A percentile compares a stretch with the other conserved stretches of the same genome.
Evolutionary conservation across 1,284 basidiomycete genomes (phyloP).

Genomic region (Gymnopus androsaceus): DNA sequence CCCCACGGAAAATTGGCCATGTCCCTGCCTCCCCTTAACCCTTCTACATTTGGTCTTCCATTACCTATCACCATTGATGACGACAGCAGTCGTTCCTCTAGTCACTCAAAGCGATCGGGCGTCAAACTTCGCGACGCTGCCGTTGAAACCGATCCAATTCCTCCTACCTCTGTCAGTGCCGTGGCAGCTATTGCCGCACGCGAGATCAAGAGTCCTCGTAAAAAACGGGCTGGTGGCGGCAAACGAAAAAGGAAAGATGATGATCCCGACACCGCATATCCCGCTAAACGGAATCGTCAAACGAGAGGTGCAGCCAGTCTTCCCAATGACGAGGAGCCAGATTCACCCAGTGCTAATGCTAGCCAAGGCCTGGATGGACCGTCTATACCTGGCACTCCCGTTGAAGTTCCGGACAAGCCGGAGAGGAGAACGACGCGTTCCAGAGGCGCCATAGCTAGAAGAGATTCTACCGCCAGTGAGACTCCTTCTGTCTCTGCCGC

Average conservation of each 20-base stretch:
- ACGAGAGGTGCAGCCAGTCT: slow-evolving; percentile 4
- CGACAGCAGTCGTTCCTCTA: slow-evolving; percentile 8
- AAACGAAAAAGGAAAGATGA: slow-evolving; percentile 8
- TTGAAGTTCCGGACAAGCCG: not conserved
- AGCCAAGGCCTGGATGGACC: not conserved
- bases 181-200: slow-evolving; percentile 3
- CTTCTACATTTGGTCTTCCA: slow-evolving; percentile 58
- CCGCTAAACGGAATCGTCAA: slow-evolving; percentile 10
- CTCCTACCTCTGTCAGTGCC: slow-evolving; percentile 2
- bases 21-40: slow-evolving; percentile 67
- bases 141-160: slow-evolving; percentile 12
- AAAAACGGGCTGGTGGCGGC: slow-evolving; percentile 14
- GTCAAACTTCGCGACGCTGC: slow-evolving; percentile 12
- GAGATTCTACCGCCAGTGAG: slow-evolving; percentile 11
- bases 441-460: slow-evolving; percentile 6
- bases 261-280: slow-evolving; percentile 11
- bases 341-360: not conserved
- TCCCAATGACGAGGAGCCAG: not conserved
- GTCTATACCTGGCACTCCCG: not conserved
- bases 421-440: slow-evolving; percentile 12
- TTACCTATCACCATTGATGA: slow-evolving; percentile 35
- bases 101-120: slow-evolving; percentile 8
- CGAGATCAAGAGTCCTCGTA: slow-evolving; percentile 14
- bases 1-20: slow-evolving; percentile 64
- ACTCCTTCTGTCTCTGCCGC: slow-evolving; percentile 5